Evolutionary conservation across 176 grass and related monocot species (phyloP), one percentile per base, ranked within the genome.

Genomic region (Avena atlantica): DNA sequence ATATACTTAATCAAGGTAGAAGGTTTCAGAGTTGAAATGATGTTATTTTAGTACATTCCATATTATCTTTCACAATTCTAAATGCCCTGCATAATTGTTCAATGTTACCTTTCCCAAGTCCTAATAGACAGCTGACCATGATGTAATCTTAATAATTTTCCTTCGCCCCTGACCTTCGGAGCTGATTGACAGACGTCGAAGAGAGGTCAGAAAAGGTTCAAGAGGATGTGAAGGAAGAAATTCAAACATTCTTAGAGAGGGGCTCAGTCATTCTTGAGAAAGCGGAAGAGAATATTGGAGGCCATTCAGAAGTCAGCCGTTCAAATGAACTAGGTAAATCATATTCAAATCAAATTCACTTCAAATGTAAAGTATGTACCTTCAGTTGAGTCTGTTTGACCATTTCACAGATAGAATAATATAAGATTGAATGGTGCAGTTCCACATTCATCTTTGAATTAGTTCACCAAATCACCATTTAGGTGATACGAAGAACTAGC

Each of bases 321-420:
- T 81, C 76, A 8, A 88, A 81, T 63, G 86, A 82, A 63, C 76
- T 20, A 82, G 90, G 90, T 91, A 82, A 87, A 65, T 60, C 44
- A 4, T 83, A 85, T 70, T 79, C 75, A 51, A 51, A 81, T 81
- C 51, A 61, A 40, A 80, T 49, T 76, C 75, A 59, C 74, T 61
- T 91, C 12, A 76, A 81, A 77, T 40, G 83, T 40, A 50, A 66
- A 34, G 12, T 29, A 67, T 34, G 25, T 34, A 61, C 37, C 24
- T 40, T 84, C 12, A 9, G 20, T 51, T 59, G 57, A 66, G 74
- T 21, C 82, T 36, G 11, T 14, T 12, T 51, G 50, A 77, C 3
- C 48, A 45, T 36, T 86, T 78, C n/a, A 71, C 4, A 50, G 4
- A 45, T 31, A 66, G 20, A 34, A 57, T 24, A n/a, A 29, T 12